Conservation (phyloP, 192 early-diverging fungal species). For the Backusella tarrabulga region DNA sequence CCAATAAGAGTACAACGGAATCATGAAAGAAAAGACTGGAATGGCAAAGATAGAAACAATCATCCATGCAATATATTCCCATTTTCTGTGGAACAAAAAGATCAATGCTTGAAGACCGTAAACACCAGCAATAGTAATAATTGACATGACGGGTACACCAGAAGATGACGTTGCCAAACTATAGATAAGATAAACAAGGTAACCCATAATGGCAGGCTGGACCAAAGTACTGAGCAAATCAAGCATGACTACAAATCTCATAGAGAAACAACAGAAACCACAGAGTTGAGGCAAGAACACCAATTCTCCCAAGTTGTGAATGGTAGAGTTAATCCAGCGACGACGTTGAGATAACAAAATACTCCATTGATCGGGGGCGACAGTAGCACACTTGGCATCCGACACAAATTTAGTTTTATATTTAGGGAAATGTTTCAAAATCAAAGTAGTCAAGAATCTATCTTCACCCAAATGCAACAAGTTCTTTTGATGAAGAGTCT, state of each 20-base stretch:
- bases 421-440: conserved; percentile 97
- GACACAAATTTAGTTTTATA: conserved; percentile 90
- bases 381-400: conserved; percentile 89
- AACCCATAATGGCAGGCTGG: conserved; percentile 88
- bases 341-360: conserved; percentile 96
- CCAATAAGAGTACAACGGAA: conserved; percentile 95
- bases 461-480: conserved; percentile 97
- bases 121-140: conserved; percentile 80
- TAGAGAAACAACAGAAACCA: conserved; percentile 95
- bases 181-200: conserved; percentile 83
- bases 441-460: conserved; percentile 90
- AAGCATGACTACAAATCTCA: conserved; percentile 93
- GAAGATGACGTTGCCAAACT: conserved; percentile 50
- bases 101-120: conserved; percentile 90
- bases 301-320: conserved; percentile 96
- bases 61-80: conserved; percentile 96
- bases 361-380: conserved; percentile 89
- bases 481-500: conserved; percentile 98
- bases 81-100: conserved; percentile 70
- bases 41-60: conserved; percentile 90
- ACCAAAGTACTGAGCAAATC: conserved; percentile 90
- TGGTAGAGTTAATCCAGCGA: conserved; percentile 99
- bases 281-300: conserved; percentile 92
- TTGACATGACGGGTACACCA: conserved; percentile 73
- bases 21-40: conserved; percentile 80